A percentile compares a stretch with the other conserved stretches of the same genome.
These are phyloP conservation scores for Russula emetica DNA, from an alignment of 768 basidiomycete species.

Conservation along the genomic window DNA sequence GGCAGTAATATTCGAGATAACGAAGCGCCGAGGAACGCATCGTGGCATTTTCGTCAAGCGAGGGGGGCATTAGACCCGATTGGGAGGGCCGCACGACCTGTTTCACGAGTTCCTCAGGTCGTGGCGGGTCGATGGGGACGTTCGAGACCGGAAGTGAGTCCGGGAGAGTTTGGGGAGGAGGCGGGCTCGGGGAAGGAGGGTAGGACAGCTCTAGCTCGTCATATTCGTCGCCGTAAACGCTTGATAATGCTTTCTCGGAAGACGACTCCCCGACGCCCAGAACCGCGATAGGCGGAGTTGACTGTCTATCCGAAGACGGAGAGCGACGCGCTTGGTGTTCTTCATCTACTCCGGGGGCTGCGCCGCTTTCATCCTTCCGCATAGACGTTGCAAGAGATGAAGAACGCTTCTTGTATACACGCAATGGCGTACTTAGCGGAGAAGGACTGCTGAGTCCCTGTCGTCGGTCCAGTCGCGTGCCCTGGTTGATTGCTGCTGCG, in stretches of 20 bases:
- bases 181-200: neutral
- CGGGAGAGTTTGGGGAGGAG: neutral
- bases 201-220: conserved; percentile 20
- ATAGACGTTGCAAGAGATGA: neutral
- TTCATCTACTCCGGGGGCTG: neutral
- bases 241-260: neutral
- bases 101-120: neutral
- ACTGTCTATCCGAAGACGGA: neutral
- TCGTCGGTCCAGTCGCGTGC: conserved; percentile 6
- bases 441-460: neutral
- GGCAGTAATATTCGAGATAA: conserved; percentile 13
- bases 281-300: conserved; percentile 9
- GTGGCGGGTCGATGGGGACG: neutral
- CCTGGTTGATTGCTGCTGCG: conserved; percentile 18
- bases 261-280: neutral
- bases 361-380: neutral
- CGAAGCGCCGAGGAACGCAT: conserved; percentile 12
- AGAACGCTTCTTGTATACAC: conserved; percentile 9
- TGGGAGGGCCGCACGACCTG: neutral
- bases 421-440: conserved; percentile 9
- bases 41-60: neutral
- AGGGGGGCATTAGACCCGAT: neutral
- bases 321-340: neutral
- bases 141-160: neutral
- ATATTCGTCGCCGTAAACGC: conserved; percentile 6